Conservation (phyloP, 129 eudicot genomes). For the Artemisia tridentata region DNA sequence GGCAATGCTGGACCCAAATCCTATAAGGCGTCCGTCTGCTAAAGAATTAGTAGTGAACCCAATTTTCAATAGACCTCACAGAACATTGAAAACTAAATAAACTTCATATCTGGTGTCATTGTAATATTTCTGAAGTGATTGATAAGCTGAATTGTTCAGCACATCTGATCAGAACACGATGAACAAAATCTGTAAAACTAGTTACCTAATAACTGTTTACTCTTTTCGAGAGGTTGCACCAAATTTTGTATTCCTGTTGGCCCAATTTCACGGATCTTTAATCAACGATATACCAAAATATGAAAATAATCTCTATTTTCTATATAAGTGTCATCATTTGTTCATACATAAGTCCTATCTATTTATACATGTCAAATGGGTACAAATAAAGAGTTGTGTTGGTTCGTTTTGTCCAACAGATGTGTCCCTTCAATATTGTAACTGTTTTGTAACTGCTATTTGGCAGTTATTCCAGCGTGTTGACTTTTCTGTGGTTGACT, state of each 20-base stretch:
- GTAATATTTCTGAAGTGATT: conserved; percentile 5
- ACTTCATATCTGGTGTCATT: conserved; percentile 5
- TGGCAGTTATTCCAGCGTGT: no score
- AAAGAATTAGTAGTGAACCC: conserved; percentile 57
- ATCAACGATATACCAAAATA: no score
- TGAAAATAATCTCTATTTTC: no score
- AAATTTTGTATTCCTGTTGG: conserved; percentile 50
- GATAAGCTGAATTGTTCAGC: conserved; percentile 9
- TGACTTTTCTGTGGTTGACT: no score
- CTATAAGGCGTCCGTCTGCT: conserved; percentile 80
- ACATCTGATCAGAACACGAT: conserved; percentile 21
- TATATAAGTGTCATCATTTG: no score
- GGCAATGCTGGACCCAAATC: conserved; percentile 93
- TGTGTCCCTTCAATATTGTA: no score
- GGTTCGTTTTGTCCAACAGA: no score
- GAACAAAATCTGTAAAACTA: conserved; percentile 6
- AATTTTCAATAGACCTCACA: conserved; percentile 45
- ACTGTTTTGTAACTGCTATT: no score
- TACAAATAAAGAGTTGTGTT: no score
- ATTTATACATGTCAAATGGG: no score
- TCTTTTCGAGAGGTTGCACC: conserved; percentile 34
- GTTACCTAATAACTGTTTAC: background rate
- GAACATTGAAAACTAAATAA: conserved; percentile 34
- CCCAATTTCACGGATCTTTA: no score
- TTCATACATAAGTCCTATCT: no score